phyloP scores from a whole-genome alignment of 2,329 filamentous ascomycete genomes.

The Cordyceps sp. region DNA sequence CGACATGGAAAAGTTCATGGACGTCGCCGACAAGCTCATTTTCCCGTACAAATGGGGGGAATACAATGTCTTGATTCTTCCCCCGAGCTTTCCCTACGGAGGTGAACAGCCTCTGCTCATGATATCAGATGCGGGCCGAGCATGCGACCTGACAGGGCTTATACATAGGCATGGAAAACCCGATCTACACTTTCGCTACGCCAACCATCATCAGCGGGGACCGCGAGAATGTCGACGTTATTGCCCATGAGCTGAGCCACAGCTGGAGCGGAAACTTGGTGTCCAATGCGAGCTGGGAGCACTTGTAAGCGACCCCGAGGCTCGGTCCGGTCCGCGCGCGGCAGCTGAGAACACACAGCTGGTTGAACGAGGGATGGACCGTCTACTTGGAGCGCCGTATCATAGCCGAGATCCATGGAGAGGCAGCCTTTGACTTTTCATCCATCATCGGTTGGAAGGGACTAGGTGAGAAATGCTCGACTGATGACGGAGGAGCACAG shows the following conservation, averaged over 20 bases:
- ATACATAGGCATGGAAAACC: slow-evolving; percentile 63
- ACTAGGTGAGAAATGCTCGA: slow-evolving; percentile 28
- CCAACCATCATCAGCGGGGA: slow-evolving; percentile 87
- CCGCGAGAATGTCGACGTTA: slow-evolving; percentile 84
- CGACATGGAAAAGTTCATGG: slow-evolving; percentile 84
- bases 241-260: slow-evolving; percentile 67
- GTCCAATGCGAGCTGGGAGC: slow-evolving; percentile 65
- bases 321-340: neutral
- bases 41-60: slow-evolving; percentile 88
- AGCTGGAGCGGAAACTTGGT: slow-evolving; percentile 85
- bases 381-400: slow-evolving; percentile 85
- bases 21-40: slow-evolving; percentile 64
- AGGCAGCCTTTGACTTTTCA: slow-evolving; percentile 79
- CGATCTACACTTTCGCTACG: slow-evolving; percentile 87
- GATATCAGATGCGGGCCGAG: too few relatives aligned
- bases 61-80: slow-evolving; percentile 85
- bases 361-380: slow-evolving; percentile 76
- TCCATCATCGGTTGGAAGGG: slow-evolving; percentile 93
- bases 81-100: slow-evolving; percentile 79
- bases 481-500: neutral
- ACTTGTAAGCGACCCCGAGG: slow-evolving; percentile 37
- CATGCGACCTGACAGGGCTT: neutral
- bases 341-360: slow-evolving; percentile 20
- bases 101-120: too few relatives aligned
- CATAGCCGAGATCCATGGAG: slow-evolving; percentile 60